Base-by-base conservation (phyloP, 768 basidiomycete genomes). In the Boletus bicolor region DNA sequence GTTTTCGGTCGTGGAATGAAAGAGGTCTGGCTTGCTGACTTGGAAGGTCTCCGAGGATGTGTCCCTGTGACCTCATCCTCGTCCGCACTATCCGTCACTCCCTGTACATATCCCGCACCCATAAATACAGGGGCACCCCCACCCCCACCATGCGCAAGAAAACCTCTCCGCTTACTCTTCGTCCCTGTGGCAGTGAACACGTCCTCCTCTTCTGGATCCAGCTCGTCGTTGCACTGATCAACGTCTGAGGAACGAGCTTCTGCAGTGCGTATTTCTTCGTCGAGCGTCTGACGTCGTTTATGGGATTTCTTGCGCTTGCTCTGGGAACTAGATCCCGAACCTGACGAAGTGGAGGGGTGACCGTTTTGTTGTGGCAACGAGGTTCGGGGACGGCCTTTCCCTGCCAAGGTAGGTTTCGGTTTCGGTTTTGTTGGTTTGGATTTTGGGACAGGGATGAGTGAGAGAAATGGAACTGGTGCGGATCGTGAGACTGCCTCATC, bases 101-200 rank as follows among this genome's bases (percentile, higher is more conserved):
- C 85, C 43, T 79, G 78, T 5, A 87, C 79, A 61, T 85, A 85
- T 4, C 86, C 87, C 28, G 75, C 79, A 8, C 83, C 86, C 82
- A 89, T 84, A 55, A 83, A 82, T 11, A 92, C 84, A 1, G 89
- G 85, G 1, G 65, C 55, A 1, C 90, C 90, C 24, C 85, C 88
- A 10, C 79, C 88, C 1, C 90, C 89, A 12, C 89, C 89, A 62
- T 82, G 85, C 4, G 87, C 85, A 21, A 91, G 73, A 58, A 90
- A 92, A 2, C 87, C 86, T 5, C 66, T 72, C 17, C 70, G 75
- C 61, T 77, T 82, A 49, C 77, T 81, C 64, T 75, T 76, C 39
- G 75, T 81, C 11, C 87, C 87, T 2, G 81, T 76, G 17, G 79
- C 86, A 2, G 75, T 68, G 12, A 83, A 77, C 14, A 82, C 72